These are phyloP conservation scores for Ogataea parapolymorpha DNA, from an alignment of 805 yeast species.

Conservation along the genomic window DNA sequence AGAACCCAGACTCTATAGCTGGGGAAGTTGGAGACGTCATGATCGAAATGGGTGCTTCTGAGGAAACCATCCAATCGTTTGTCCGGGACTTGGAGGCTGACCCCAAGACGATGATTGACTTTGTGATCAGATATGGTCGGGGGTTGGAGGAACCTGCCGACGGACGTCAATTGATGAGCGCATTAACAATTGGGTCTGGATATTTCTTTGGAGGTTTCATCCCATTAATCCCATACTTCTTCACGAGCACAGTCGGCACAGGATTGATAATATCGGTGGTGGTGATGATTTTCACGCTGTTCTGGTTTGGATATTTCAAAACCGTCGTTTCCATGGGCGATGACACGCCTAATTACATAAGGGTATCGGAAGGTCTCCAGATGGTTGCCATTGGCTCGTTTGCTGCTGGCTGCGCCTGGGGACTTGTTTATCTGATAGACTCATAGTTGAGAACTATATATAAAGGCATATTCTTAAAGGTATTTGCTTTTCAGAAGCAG, in stretches of 20 bases:
- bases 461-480: not conserved
- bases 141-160: constrained; percentile 97
- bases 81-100: constrained; percentile 73
- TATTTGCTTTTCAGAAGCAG: not conserved
- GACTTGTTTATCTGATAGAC: constrained; percentile 76
- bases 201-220: constrained; percentile 91
- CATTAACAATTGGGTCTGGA: constrained; percentile 83
- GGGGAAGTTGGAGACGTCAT: constrained; percentile 80
- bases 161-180: constrained; percentile 83
- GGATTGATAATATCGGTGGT: constrained; percentile 74
- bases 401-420: constrained; percentile 98
- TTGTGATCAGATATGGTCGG: constrained; percentile 81
- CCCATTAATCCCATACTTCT: constrained; percentile 89
- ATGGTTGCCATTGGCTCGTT: constrained; percentile 96
- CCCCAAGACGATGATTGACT: constrained; percentile 79
- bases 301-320: constrained; percentile 82
- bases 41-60: constrained; percentile 68
- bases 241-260: constrained; percentile 66
- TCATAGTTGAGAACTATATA: not conserved
- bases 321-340: constrained; percentile 82
- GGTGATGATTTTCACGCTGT: constrained; percentile 82
- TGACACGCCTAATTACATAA: constrained; percentile 58
- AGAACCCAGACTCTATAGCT: constrained; percentile 60
- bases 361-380: constrained; percentile 76
- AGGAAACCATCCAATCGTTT: constrained; percentile 69